Percentiles rank a stretch among this genome's conserved stretches.
Evolutionary conservation across 192 early-diverging fungal species (phyloP).

Genomic region (Coemansia sp.): DNA sequence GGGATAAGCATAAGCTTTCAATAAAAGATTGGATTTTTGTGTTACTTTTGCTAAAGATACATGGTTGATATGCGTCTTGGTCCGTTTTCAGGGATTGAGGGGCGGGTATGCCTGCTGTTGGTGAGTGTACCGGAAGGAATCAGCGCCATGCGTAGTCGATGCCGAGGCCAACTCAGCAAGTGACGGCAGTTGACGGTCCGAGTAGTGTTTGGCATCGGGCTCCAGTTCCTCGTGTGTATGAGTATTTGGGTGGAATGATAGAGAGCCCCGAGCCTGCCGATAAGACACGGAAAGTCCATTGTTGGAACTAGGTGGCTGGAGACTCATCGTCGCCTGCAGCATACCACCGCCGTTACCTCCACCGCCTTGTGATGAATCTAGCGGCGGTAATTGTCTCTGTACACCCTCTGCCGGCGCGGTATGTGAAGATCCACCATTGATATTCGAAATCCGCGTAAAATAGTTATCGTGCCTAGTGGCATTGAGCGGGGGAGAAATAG

Average conservation of each 20-base stretch:
- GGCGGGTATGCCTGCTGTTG: slow-evolving; percentile 25
- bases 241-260: slow-evolving; percentile 3
- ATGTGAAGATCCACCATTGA: slow-evolving; percentile 5
- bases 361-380: slow-evolving; percentile 18
- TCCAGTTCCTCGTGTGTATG: not conserved
- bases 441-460: slow-evolving; percentile 17
- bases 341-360: slow-evolving; percentile 6
- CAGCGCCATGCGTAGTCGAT: slow-evolving; percentile 27
- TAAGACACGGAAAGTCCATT: slow-evolving; percentile 4
- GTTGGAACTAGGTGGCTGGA: slow-evolving; percentile 17
- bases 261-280: slow-evolving; percentile 1
- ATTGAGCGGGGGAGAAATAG: slow-evolving; percentile 41
- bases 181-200: slow-evolving; percentile 44
- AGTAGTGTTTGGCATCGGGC: slow-evolving; percentile 10
- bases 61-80: not conserved
- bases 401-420: not conserved
- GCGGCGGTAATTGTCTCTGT: slow-evolving; percentile 29
- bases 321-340: slow-evolving; percentile 18
- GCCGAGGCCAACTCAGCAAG: slow-evolving; percentile 46
- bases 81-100: slow-evolving; percentile 15
- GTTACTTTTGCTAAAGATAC: not conserved
- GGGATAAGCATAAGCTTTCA: too few relatives aligned
- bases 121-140: slow-evolving; percentile 28
- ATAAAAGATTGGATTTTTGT: not conserved
- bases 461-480: slow-evolving; percentile 25